These are phyloP conservation scores for Tulasnella sp. DNA, from an alignment of 768 basidiomycete species.

Conservation along the genomic window DNA sequence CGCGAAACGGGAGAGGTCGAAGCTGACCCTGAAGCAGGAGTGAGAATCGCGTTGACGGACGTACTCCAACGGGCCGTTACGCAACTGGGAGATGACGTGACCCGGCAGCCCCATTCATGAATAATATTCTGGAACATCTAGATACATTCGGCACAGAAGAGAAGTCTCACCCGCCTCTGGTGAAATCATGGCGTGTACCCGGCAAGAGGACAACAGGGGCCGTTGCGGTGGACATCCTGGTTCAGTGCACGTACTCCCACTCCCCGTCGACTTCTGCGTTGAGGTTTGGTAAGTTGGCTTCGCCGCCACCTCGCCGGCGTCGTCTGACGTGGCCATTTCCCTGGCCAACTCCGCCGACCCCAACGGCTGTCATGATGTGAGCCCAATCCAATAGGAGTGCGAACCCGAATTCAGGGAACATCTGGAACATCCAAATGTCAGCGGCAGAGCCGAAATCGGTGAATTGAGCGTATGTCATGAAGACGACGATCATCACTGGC, in stretches of 20 bases:
- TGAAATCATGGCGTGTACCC: neutral
- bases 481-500: neutral
- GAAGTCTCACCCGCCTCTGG: neutral
- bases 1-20: neutral
- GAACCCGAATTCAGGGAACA: neutral
- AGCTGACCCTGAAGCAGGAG: constrained; percentile 1
- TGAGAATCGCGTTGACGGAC: constrained; percentile 9
- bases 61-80: constrained; percentile 12
- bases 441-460: neutral
- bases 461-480: neutral
- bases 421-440: neutral
- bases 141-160: neutral
- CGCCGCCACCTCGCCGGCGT: neutral
- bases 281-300: neutral
- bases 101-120: neutral
- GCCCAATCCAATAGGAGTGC: neutral
- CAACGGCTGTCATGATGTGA: neutral
- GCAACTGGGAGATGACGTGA: constrained; percentile 12
- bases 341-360: neutral
- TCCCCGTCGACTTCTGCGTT: neutral
- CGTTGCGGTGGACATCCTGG: neutral
- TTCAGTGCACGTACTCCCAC: neutral
- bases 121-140: neutral
- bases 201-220: neutral
- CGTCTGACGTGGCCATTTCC: neutral